Base-by-base conservation (phyloP, 176 grass and related monocot species). In the Oryza longistaminata region DNA sequence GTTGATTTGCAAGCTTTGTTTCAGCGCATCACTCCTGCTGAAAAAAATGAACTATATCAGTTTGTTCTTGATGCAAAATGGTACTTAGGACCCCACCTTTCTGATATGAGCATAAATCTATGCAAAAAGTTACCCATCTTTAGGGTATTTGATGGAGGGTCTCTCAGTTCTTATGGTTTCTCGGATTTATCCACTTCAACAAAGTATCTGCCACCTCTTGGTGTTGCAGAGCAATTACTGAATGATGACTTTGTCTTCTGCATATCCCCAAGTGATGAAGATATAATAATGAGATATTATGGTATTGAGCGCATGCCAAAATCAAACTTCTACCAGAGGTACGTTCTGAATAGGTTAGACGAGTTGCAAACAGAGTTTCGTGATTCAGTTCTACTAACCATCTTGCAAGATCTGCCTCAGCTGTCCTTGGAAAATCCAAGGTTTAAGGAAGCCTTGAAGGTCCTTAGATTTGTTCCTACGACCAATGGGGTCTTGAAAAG, bases 41-140 rank as follows among this genome's bases (percentile, higher is more conserved):
- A 98, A 81, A 98, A 86, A 90, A 91, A 82, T 87, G 95, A 98
- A 75, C 89, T 98, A 6, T 74, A 82, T 62, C 91, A 79, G 66
- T 98, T 95, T 87, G 89, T 98, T 91, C 84, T 98, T 77, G 95
- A 98, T 83, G 82, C 95, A 40, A 98, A 98, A 86, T 98, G 95
- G 95, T 98, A 95, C 83, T 45, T 93, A 44, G 88, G 85, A 45
- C 64, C 43, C 12, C 71, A 80, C 78, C 76, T 98, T 84, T 88
- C 90, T 92, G 87, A 92, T 31, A 31, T 80, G 70, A 87, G 89
- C 87, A 90, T 90, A 91, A 90, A 85, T 70, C 87, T 86, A 72
- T 98, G 93, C 80, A 98, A 93, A 88, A 91, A 84, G 74, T 75
- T 98, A 44, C 95, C 95, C 31, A 98, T 98, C 70, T 98, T 91